Evolutionary conservation across 148 eudicot species (phyloP), one percentile per base, ranked within the genome.

Genomic region (Fallopia convolvulus): DNA sequence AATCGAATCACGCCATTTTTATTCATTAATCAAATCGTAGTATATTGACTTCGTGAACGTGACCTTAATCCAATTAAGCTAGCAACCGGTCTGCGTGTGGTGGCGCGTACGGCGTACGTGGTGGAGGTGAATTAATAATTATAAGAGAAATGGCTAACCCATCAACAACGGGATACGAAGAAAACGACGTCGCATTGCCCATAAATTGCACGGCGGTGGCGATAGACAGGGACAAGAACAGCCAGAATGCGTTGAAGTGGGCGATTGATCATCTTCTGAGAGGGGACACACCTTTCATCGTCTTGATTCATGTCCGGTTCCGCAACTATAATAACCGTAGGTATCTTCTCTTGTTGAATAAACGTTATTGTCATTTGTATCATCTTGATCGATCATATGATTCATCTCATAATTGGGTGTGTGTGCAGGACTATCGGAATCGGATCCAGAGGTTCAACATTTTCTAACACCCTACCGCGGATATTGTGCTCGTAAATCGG

Each of bases 221-320:
- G 4, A 89, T 94, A 46, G 98, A 94, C 80, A 92, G 76, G 52
- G 98, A 94, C 76, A 92, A 88, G 84, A 85, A 87, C 15, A 94
- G 98, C 87, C 97, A 90, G 63, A 61, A 81, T 78, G 98, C 98
- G 0, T 80, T 94, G 18, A 92, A 86, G 87, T 94, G 98, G 98
- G 89, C 98, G 11, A 78, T 86, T 70, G 97, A 92, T 52, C 86
- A 89, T 84, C 84, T 89, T 41, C 82, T 89, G 36, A 76, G 77
- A n/a, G 88, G 77, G 8, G 72, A 68, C 70, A 86, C 91, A 15
- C 91, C 87, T 83, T 75, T 77, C 33, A 84, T 92, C 12, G 83
- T 90, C 44, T 87, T 92, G 46, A 74, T 92, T 72, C 97, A 95
- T 88, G 91, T 95, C 72, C 48, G 26, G 18, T 6, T 9, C 26